Conservation (phyloP, 345 rosid genomes). For the Pugionium cornutum region DNA sequence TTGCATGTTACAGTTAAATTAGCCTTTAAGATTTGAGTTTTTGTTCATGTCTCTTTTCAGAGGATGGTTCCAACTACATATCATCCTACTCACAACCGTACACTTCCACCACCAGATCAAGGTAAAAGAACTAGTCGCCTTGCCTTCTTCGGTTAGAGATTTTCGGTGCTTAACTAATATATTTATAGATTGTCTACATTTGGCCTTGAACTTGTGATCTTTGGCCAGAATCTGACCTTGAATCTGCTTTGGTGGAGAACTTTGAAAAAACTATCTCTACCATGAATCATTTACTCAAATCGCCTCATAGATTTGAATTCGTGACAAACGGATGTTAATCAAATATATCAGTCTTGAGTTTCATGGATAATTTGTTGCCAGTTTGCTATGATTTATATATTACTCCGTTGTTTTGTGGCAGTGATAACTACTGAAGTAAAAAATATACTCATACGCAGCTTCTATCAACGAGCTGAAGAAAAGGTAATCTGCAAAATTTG, state of each 20-base stretch:
- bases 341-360: background rate
- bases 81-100: slow-evolving; percentile 74
- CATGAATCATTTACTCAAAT: background rate
- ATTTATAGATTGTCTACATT: background rate
- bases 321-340: background rate
- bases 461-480: slow-evolving; percentile 71
- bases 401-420: slow-evolving; percentile 32
- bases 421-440: slow-evolving; percentile 74
- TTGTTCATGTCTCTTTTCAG: slow-evolving; percentile 38
- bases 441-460: slow-evolving; percentile 73
- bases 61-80: slow-evolving; percentile 69
- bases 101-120: slow-evolving; percentile 86
- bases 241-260: slow-evolving; percentile 2
- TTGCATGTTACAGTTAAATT: background rate
- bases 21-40: slow-evolving; percentile 4
- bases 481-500: slow-evolving; percentile 46
- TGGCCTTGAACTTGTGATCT: background rate
- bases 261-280: background rate
- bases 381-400: background rate
- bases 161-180: background rate
- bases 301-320: background rate
- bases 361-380: background rate
- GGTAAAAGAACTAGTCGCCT: slow-evolving; percentile 42
- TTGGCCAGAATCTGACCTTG: slow-evolving; percentile 3
- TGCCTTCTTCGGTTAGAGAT: slow-evolving; percentile 13